phyloP scores from a whole-genome alignment of 2,329 filamentous ascomycete species.

The Ilyonectria mors-panacis region DNA sequence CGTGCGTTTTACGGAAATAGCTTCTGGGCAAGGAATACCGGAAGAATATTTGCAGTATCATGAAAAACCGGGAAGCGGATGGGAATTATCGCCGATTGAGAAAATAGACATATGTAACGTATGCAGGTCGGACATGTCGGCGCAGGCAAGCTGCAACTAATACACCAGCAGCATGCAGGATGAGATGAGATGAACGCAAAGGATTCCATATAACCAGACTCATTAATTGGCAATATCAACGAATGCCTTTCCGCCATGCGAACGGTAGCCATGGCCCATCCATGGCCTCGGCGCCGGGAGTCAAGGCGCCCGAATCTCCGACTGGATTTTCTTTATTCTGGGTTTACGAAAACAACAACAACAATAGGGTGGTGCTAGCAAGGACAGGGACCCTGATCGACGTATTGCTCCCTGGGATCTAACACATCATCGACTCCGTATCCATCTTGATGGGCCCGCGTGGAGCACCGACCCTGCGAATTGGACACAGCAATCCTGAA shows the following conservation, averaged over 20 bases:
- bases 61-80: not conserved
- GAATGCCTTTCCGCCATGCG: not conserved
- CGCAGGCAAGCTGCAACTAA: not conserved
- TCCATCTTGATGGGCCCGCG: not conserved
- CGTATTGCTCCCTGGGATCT: not conserved
- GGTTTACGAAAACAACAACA: not conserved
- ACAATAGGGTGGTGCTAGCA: not conserved
- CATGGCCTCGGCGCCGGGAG: not conserved
- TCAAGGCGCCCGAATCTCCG: not conserved
- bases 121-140: not conserved
- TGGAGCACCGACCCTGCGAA: not conserved
- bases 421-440: not conserved
- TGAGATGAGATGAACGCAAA: not conserved
- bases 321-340: no score
- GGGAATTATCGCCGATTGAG: not conserved
- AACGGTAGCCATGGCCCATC: not conserved
- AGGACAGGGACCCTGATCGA: not conserved
- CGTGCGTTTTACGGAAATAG: not conserved
- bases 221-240: not conserved
- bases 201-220: not conserved
- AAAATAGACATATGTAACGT: not conserved
- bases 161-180: not conserved
- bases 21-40: not conserved
- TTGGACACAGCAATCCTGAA: conserved; percentile 20
- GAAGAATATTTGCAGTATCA: not conserved